Conservation (phyloP, 2,329 filamentous ascomycete species). For the Lachnellula hyalina region DNA sequence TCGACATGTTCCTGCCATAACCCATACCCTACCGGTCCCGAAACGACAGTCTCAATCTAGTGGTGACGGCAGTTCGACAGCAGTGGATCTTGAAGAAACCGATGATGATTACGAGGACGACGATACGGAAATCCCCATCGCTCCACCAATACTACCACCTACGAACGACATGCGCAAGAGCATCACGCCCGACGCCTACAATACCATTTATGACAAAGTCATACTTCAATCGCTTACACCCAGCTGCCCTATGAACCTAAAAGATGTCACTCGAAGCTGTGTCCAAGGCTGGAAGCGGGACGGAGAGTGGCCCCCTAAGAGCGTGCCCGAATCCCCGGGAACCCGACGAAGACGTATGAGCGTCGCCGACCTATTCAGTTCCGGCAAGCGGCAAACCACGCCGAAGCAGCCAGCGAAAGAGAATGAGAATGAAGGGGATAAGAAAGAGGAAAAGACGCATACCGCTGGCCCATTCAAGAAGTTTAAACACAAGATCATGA, state of each 20-base stretch:
- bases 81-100: constrained; percentile 16
- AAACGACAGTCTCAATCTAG: constrained; percentile 33
- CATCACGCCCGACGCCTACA: constrained; percentile 69
- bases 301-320: constrained; percentile 82
- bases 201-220: constrained; percentile 85
- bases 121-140: constrained; percentile 54
- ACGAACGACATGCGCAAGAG: constrained; percentile 71
- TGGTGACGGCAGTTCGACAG: constrained; percentile 21
- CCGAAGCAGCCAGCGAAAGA: constrained; percentile 8
- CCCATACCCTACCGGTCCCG: constrained; percentile 17
- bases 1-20: constrained; percentile 45
- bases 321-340: constrained; percentile 36
- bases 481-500: neutral
- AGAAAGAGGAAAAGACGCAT: neutral
- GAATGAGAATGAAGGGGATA: constrained; percentile 6
- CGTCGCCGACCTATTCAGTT: constrained; percentile 25
- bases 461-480: too few relatives aligned
- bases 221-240: constrained; percentile 75
- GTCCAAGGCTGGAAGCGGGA: constrained; percentile 90
- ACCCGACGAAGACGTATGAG: constrained; percentile 25
- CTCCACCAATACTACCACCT: constrained; percentile 65
- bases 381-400: constrained; percentile 11
- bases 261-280: constrained; percentile 72
- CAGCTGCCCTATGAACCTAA: constrained; percentile 80
- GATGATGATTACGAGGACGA: constrained; percentile 23